These are phyloP conservation scores for Fusarium keratoplasticum DNA, from an alignment of 2,329 filamentous ascomycete species.

Conservation along the genomic window DNA sequence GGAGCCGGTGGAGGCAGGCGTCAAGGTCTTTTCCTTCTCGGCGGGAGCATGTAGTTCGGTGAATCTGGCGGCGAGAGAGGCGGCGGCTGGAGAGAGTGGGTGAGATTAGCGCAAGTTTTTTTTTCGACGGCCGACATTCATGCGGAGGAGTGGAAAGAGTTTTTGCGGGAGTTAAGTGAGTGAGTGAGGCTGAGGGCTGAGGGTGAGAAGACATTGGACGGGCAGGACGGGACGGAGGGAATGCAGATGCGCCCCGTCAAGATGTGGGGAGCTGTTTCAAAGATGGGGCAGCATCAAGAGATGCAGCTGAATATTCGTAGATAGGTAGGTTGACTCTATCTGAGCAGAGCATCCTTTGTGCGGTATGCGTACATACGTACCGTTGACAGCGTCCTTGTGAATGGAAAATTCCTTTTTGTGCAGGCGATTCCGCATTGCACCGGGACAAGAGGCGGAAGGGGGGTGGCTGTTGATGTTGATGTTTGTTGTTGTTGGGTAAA, in stretches of 20 bases:
- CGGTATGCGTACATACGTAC: slow-evolving; percentile 25
- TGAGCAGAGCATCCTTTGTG: neutral
- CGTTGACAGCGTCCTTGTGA: slow-evolving; percentile 47
- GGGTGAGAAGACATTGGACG: slow-evolving; percentile 17
- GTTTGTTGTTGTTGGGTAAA: slow-evolving; percentile 16
- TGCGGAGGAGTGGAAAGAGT: slow-evolving; percentile 10
- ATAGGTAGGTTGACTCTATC: neutral
- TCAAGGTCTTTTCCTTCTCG: slow-evolving; percentile 48
- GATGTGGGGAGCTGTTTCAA: slow-evolving; percentile 43
- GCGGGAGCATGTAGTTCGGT: slow-evolving; percentile 47
- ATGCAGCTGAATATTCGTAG: neutral
- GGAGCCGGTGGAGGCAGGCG: slow-evolving; percentile 53
- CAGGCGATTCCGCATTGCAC: slow-evolving; percentile 49
- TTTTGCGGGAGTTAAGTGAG: slow-evolving; percentile 32
- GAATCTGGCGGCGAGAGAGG: slow-evolving; percentile 32
- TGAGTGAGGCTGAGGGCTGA: slow-evolving; percentile 8
- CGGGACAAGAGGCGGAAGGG: neutral
- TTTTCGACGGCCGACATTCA: neutral
- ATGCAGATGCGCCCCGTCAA: slow-evolving; percentile 31
- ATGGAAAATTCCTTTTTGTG: slow-evolving; percentile 51
- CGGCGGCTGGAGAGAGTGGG: slow-evolving; percentile 26
- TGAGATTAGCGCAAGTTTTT: slow-evolving; percentile 30
- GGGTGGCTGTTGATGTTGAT: slow-evolving; percentile 7
- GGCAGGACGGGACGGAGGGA: slow-evolving; percentile 4
- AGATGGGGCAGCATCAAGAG: slow-evolving; percentile 27